Evolutionary conservation across 2,329 filamentous ascomycete genomes (phyloP).

Genomic region (Diaporthe sp.): DNA sequence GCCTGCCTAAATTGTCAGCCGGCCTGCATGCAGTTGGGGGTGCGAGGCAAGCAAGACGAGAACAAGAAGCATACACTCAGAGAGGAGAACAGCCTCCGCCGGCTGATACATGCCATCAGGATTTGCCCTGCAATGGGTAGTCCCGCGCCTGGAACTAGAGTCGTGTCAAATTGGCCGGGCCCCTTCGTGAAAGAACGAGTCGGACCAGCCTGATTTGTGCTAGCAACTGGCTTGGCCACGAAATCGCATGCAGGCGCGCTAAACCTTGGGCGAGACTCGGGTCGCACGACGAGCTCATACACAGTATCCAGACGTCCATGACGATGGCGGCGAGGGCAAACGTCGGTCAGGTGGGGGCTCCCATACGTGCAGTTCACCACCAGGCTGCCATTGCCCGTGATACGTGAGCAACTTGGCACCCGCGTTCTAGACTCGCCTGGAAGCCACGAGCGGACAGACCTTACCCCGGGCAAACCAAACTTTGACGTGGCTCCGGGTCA

Average conservation of each 20-base stretch:
- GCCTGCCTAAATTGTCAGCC: neutral
- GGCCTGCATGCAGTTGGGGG: neutral
- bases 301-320: neutral
- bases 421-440: slow-evolving; percentile 16
- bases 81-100: too few species aligned
- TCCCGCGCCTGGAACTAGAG: neutral
- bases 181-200: neutral
- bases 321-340: neutral
- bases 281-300: neutral
- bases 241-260: neutral
- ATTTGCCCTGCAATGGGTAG: neutral
- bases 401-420: neutral
- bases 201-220: neutral
- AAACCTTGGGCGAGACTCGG: neutral
- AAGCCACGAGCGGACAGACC: neutral
- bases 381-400: neutral
- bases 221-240: neutral
- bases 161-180: neutral
- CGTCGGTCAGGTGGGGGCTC: neutral
- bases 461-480: neutral
- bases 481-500: neutral
- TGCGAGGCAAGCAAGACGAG: neutral
- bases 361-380: neutral
- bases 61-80: neutral
- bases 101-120: neutral